These are phyloP conservation scores for Luzula sylvatica DNA, from an alignment of 176 grass and related monocot species.

Conservation along the genomic window DNA sequence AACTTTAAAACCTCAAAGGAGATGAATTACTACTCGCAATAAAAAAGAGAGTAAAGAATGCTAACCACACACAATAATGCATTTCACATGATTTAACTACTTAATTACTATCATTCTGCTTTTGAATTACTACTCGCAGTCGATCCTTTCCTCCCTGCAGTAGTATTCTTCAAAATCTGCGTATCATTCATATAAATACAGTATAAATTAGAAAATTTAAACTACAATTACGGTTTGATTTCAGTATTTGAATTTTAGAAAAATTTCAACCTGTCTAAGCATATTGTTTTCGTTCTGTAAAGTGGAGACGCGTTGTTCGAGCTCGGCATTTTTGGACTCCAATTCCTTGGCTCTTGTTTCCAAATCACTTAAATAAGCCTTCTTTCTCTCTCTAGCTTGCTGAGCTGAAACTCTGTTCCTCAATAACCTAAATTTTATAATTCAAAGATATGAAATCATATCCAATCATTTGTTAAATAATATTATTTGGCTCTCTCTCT, in stretches of 20 bases:
- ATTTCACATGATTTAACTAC: slow-evolving; percentile 37
- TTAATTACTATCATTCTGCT: slow-evolving; percentile 51
- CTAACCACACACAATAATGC: not conserved
- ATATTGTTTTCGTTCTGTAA: slow-evolving; percentile 97
- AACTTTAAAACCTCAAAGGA: not conserved
- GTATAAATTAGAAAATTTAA: not conserved
- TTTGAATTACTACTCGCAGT: slow-evolving; percentile 23
- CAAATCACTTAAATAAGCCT: slow-evolving; percentile 77
- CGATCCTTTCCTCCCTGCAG: slow-evolving; percentile 26
- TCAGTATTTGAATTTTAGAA: not conserved
- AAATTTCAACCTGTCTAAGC: slow-evolving; percentile 47
- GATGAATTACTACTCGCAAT: not conserved
- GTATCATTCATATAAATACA: not conserved
- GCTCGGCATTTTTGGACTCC: slow-evolving; percentile 69
- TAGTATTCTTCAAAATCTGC: slow-evolving; percentile 90
- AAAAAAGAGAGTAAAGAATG: not conserved
- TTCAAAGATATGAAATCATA: too few species aligned
- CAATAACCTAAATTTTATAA: too few species aligned
- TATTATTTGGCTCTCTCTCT: too few species aligned
- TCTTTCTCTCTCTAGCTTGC: slow-evolving; percentile 95
- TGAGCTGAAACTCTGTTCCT: slow-evolving; percentile 93
- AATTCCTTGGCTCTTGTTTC: slow-evolving; percentile 74
- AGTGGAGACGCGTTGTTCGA: slow-evolving; percentile 80
- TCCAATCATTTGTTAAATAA: too few species aligned
- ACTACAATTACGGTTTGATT: not conserved